phyloP scores from a whole-genome alignment of 306 rosid genomes.

The Prunus campanulata region DNA sequence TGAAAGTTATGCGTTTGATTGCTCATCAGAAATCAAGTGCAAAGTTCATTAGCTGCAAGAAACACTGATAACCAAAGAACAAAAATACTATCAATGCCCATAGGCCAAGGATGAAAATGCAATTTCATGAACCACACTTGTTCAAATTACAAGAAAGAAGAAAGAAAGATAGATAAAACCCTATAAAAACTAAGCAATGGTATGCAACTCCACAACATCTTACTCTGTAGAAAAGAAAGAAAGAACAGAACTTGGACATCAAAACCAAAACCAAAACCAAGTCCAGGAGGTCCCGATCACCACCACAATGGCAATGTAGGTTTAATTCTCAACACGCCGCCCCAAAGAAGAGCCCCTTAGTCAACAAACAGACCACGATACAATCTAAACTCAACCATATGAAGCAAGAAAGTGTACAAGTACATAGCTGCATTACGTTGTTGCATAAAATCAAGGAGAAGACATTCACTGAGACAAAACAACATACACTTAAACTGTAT shows the following conservation, averaged over 20 bases:
- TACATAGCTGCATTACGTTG: constrained; percentile 16
- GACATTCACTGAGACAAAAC: constrained; percentile 59
- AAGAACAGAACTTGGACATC: constrained; percentile 31
- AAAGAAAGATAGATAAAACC: not conserved
- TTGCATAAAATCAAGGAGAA: not conserved
- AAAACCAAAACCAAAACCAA: constrained; percentile 18
- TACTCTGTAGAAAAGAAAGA: constrained; percentile 54
- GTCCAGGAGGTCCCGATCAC: constrained; percentile 9
- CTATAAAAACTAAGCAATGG: constrained; percentile 18
- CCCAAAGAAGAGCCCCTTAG: constrained; percentile 13
- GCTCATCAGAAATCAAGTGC: constrained; percentile 23
- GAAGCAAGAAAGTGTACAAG: constrained; percentile 14
- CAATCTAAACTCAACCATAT: constrained; percentile 29
- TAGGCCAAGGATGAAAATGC: constrained; percentile 14
- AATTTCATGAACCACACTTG: constrained; percentile 8
- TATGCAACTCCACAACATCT: constrained; percentile 14
- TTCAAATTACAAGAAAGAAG: constrained; percentile 6
- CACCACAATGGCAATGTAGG: constrained; percentile 18
- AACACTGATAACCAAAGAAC: constrained; percentile 14
- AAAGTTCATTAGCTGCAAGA: constrained; percentile 17
- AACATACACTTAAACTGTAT: constrained; percentile 61
- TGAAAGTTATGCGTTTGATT: constrained; percentile 17
- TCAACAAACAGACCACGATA: constrained; percentile 18
- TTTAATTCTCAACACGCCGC: constrained; percentile 13
- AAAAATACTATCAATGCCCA: constrained; percentile 3